Evolutionary conservation across 2,329 filamentous ascomycete genomes (phyloP).

Genomic region (Ophiostoma australiae): DNA sequence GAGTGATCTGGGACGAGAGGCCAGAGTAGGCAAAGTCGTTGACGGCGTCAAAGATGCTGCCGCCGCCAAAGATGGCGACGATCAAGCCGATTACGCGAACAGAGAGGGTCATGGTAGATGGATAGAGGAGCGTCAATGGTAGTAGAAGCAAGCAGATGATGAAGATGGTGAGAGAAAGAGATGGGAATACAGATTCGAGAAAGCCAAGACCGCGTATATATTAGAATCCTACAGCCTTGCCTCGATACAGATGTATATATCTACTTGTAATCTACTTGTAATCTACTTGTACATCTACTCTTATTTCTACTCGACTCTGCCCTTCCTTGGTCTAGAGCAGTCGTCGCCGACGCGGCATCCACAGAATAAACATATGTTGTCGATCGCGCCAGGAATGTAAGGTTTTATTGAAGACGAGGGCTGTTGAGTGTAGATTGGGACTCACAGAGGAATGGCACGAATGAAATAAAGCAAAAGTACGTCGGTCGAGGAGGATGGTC

Average conservation of each 20-base stretch:
- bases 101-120: neutral
- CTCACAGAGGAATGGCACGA: neutral
- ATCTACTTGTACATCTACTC: no score
- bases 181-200: neutral
- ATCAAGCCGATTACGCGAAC: neutral
- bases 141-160: neutral
- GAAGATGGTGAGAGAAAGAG: neutral
- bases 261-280: no score
- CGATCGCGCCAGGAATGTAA: neutral
- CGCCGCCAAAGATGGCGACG: conserved; percentile 3
- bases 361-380: conserved; percentile 1
- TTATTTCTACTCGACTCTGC: neutral
- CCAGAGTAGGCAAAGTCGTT: neutral
- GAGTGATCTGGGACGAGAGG: neutral
- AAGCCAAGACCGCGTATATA: neutral
- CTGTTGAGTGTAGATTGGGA: no score
- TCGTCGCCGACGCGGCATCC: neutral
- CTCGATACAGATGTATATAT: neutral
- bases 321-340: neutral
- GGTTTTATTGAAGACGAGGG: neutral
- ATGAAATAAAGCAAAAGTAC: neutral
- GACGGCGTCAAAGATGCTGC: neutral
- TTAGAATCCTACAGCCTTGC: neutral
- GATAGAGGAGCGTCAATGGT: neutral
- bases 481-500: neutral